Evolutionary conservation across 2,329 filamentous ascomycete genomes (phyloP), one percentile per base, ranked within the genome.

Genomic region (Aspergillus ochraceoroseus): DNA sequence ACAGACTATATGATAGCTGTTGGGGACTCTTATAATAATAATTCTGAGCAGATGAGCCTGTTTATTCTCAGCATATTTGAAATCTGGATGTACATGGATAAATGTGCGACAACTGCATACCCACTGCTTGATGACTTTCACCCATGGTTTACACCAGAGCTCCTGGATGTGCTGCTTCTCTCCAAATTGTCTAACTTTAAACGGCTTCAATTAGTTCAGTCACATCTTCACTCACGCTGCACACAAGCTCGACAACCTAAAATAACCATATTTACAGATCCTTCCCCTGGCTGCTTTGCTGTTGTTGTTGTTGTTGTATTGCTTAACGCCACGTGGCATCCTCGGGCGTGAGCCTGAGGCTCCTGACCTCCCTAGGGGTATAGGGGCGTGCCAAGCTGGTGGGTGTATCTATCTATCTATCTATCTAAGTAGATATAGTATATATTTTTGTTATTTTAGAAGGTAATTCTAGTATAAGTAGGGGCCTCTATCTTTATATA

Each of bases 51-150:
- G 15, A 72, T 69, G 48, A 79, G 77, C 18, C 42, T 59, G 0
- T 68, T 75, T 49, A 57, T 83, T 0, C 64, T 85, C 1, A 68
- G 63, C 5, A 29, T 78, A 0, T 70, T 83, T 53, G 72, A 77
- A 34, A 48, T 80, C 0, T 85, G 80, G 80, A 55, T 74, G 2
- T 51, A 56, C 1, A 69, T 83, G 55, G 82, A 85, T 46, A 51
- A 62, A 7, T 57, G 54, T n/a, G 71, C 73, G 0, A 58, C 66
- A 0, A 7, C 30, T 0, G 44, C 47, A 0, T 76, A 66, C 32
- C 71, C 72, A 0, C 54, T 82, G 0, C 58, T 85, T 0, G 19
- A 33, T 0, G 59, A 75, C 0, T 80, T 73, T 37, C 64, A 73
- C 8, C 75, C 79, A 0, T 62, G 66, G 0, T 74, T 85, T 32